Conservation (phyloP, 768 basidiomycete species). For the Tylopilus sp. region DNA sequence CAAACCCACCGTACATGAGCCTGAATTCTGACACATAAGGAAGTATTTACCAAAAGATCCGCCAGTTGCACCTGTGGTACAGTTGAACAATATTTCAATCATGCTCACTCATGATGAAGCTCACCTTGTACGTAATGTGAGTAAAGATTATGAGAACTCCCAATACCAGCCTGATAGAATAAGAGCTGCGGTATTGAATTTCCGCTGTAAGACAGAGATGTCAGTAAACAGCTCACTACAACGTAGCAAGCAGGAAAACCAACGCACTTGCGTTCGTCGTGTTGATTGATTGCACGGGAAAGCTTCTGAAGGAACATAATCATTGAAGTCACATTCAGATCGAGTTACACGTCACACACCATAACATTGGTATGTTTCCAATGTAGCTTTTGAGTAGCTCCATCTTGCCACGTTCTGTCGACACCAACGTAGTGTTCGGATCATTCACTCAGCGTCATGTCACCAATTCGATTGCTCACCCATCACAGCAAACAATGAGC, state of each 20-base stretch:
- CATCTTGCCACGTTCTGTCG: conserved; percentile 71
- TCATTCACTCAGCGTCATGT: neutral
- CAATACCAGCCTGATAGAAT: conserved; percentile 62
- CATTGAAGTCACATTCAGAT: neutral
- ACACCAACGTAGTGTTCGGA: conserved; percentile 2
- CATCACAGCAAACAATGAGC: conserved; percentile 73
- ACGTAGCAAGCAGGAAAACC: no score
- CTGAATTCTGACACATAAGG: neutral
- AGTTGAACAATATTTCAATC: conserved; percentile 5
- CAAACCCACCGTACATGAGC: conserved; percentile 1
- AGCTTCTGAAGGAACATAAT: conserved; percentile 40
- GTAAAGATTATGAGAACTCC: conserved; percentile 53
- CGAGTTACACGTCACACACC: conserved; percentile 30
- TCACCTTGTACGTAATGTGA: conserved; percentile 59
- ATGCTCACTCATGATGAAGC: conserved; percentile 5
- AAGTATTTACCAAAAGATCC: conserved; percentile 48
- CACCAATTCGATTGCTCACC: conserved; percentile 38
- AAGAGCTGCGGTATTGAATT: conserved; percentile 55
- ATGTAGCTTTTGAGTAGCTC: conserved; percentile 39
- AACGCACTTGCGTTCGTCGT: conserved; percentile 41
- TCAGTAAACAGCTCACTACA: neutral
- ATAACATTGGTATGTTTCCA: conserved; percentile 56
- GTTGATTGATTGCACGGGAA: conserved; percentile 48
- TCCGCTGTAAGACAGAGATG: conserved; percentile 20
- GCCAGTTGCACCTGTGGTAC: conserved; percentile 54